phyloP scores from a whole-genome alignment of 495 filamentous ascomycete species.

The Thozetella sp. region DNA sequence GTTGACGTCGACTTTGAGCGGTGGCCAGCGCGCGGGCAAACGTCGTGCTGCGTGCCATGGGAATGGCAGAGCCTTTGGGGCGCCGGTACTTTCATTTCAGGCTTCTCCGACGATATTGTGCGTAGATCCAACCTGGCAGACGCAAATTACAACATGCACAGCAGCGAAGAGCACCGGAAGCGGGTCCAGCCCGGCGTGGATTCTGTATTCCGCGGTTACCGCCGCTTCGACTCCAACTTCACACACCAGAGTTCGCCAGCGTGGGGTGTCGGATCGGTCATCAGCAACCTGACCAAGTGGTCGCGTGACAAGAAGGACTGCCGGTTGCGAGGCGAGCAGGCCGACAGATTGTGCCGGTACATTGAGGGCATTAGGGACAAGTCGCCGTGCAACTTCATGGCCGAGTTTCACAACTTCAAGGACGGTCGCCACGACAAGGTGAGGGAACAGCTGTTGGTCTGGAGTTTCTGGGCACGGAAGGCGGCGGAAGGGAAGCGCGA shows the following conservation, averaged over 20 bases:
- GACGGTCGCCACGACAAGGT: slow-evolving; percentile 2
- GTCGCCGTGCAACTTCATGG: background rate
- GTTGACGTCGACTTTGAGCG: background rate
- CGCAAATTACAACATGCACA: background rate
- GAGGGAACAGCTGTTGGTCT: background rate
- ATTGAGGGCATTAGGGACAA: background rate
- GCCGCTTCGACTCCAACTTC: slow-evolving; percentile 1
- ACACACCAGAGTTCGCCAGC: background rate
- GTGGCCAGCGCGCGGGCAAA: background rate
- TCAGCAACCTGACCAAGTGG: background rate
- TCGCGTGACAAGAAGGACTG: background rate
- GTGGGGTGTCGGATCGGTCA: background rate
- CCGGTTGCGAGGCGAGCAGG: background rate
- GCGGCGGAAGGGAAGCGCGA: background rate
- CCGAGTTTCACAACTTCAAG: background rate
- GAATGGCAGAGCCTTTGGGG: background rate
- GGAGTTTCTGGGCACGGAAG: background rate
- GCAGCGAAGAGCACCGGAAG: background rate
- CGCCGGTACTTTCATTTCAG: background rate
- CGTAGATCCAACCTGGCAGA: background rate
- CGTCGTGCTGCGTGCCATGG: background rate
- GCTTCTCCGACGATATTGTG: background rate
- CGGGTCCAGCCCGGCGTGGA: background rate
- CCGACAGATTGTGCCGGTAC: background rate
- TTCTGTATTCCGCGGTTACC: background rate